Evolutionary conservation across 2,329 filamentous ascomycete species (phyloP), one percentile per base, ranked within the genome.

Genomic region (Botrytis sinoallii): DNA sequence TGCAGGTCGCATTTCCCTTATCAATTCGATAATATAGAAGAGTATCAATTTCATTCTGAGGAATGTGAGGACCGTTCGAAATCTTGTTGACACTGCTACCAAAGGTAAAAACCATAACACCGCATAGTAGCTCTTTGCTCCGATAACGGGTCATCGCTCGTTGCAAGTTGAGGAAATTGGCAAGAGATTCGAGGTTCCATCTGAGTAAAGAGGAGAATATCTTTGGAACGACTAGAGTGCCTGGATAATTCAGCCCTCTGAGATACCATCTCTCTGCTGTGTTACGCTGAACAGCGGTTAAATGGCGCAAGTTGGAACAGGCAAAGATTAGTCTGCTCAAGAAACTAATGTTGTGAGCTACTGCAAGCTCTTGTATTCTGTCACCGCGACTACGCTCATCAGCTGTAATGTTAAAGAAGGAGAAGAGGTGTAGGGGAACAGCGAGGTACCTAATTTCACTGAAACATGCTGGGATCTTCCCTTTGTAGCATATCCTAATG

Each of bases 221-320:
- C 10, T 14, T n/a, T 7, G 8, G 22, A 61, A 38, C 4, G 8
- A 8, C 2, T 6, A 5, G 4, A 35, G 10, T 12, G 20, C 1
- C 3, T 3, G 5, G 1, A 3, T 40, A 0, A 22, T 38, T 22
- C 35, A 35, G 9, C 3, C 38, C 12, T 16, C 0, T 18, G 1
- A 25, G 14, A 1, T 16, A 6, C 22, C 2, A 3, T 25, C 3
- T 10, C 16, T 42, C 25, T 3, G 22, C 9, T 10, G 38, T 10
- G 20, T 16, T 4, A 4, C 1, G 7, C 12, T 18, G 25, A 9
- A 42, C 12, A 9, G 60, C 38, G n/a, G 25, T 29, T 3, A 63
- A 25, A 42, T 25, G 29, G 8, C 25, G 59, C 38, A 63, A 29
- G 16, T 63, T 63, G 38, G 38, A 20, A 25, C 60, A 63, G 38